Conservation (phyloP, 345 rosid genomes). For the Zanthoxylum bungeanum region DNA sequence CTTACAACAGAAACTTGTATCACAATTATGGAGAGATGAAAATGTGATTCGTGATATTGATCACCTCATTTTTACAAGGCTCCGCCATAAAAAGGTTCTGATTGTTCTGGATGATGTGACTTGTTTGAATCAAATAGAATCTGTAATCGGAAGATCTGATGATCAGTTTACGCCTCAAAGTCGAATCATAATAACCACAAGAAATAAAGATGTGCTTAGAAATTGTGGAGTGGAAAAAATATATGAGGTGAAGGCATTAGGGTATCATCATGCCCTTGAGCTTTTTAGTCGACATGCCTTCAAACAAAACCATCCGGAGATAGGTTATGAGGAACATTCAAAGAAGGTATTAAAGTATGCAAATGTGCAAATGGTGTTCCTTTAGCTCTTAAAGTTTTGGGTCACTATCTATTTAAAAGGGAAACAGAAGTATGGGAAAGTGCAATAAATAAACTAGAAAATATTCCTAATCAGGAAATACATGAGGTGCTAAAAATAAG, state of each 20-base stretch:
- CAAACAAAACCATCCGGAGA: neutral
- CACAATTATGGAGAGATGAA: slow-evolving; percentile 7
- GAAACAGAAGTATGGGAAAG: neutral
- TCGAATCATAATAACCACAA: slow-evolving; percentile 3
- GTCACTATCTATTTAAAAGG: neutral
- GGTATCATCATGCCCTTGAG: neutral
- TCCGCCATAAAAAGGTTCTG: slow-evolving; percentile 17
- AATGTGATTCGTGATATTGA: slow-evolving; percentile 3
- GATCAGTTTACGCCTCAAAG: neutral
- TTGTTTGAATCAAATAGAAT: slow-evolving; percentile 18
- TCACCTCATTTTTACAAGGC: slow-evolving; percentile 11
- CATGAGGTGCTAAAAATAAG: neutral
- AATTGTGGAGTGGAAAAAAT: neutral
- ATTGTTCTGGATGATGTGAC: slow-evolving; percentile 28
- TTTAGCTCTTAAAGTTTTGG: slow-evolving; percentile 9
- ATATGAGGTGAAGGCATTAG: neutral
- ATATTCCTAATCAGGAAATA: neutral
- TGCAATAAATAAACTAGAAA: neutral
- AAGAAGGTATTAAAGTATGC: neutral
- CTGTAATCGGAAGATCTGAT: neutral
- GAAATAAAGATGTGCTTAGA: neutral
- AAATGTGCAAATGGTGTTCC: slow-evolving; percentile 14
- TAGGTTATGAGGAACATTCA: neutral
- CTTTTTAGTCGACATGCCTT: slow-evolving; percentile 5
- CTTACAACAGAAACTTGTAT: slow-evolving; percentile 8